Base-by-base conservation (phyloP, 495 filamentous ascomycete genomes). In the Tetracladium marchalianum region DNA sequence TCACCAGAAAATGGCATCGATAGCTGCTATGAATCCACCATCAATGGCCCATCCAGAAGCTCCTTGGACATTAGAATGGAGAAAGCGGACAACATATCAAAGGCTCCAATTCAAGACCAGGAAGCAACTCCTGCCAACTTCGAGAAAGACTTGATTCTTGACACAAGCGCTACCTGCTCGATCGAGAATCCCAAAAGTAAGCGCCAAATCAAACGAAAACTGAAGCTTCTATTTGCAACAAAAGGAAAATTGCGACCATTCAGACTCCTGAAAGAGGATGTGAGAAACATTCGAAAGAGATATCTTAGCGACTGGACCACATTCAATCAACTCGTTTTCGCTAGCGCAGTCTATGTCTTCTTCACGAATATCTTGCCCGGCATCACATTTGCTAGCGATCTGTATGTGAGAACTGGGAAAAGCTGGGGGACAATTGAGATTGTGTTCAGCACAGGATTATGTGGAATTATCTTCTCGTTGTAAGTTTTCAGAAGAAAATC, bases 311-410 rank as follows among this genome's bases (percentile, higher is more conserved):
- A 85, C 60, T 85, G 82, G 81, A 71, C 61, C 1, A 53, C 70
- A 11, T 85, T 86, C 64, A 85, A 85, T 53, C 82, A 86, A 53
- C 62, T 84, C 43, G 64, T 86, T 10, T 66, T 87, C 50, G 82
- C 82, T 10, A 81, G 76, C 38, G 80, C 82, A 1, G 77, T 87
- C 13, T 85, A 81, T 62, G 73, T 87, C 17, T 86, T 85, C 60
- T 87, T 87, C 50, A 85, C 80, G 12, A 87, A 86, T 59, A 64
- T 87, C 0, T 65, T 87, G 4, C 82, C 82, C 0, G 80, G 82
- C 2, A 84, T 86, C 53, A 85, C 82, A 0, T 87, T 85, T 61
- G 80, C 79, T 0, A 80, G 73, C 53, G 82, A 86, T 56, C 58
- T 85, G 31, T 82, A 83, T 53, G 75, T 78, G 0, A 60, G 80